Conservation (phyloP, 345 rosid species). For the Melastoma malabathricum region DNA sequence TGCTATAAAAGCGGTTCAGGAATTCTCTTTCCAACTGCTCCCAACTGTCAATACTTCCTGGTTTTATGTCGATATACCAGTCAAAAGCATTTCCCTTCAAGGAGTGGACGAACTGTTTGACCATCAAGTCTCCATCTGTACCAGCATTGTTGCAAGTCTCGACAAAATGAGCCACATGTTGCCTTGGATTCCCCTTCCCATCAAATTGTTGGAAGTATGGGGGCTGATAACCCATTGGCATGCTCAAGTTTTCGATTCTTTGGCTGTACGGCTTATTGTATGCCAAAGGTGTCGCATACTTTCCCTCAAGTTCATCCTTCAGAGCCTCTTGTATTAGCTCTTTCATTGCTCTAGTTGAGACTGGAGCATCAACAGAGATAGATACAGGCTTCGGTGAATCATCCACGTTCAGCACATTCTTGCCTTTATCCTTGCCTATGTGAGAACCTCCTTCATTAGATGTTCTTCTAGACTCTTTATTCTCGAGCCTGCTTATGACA, state of each 20-base stretch:
- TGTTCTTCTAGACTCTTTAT: too few relatives aligned
- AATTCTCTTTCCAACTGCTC: not conserved
- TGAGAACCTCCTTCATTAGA: too few relatives aligned
- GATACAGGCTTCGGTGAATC: too few relatives aligned
- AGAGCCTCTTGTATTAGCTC: too few relatives aligned
- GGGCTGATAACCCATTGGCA: not conserved
- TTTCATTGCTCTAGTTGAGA: too few relatives aligned
- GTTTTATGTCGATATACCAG: not conserved
- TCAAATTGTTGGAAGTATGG: not conserved
- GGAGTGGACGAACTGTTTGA: not conserved
- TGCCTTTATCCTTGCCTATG: too few relatives aligned
- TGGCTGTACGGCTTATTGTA: too few relatives aligned
- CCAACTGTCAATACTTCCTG: not conserved
- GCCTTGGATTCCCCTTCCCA: not conserved
- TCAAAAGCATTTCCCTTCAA: constrained; percentile 1
- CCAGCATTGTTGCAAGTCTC: not conserved
- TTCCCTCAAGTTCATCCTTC: too few relatives aligned
- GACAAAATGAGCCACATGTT: not conserved
- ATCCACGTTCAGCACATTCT: too few relatives aligned
- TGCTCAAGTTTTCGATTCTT: not conserved
- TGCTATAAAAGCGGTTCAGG: not conserved
- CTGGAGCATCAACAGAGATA: too few relatives aligned
- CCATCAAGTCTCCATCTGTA: not conserved
- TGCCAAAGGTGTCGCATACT: too few relatives aligned
- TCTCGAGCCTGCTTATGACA: too few relatives aligned